Base-by-base conservation (phyloP, 1,284 basidiomycete genomes). In the Pseudozyma pruni region DNA sequence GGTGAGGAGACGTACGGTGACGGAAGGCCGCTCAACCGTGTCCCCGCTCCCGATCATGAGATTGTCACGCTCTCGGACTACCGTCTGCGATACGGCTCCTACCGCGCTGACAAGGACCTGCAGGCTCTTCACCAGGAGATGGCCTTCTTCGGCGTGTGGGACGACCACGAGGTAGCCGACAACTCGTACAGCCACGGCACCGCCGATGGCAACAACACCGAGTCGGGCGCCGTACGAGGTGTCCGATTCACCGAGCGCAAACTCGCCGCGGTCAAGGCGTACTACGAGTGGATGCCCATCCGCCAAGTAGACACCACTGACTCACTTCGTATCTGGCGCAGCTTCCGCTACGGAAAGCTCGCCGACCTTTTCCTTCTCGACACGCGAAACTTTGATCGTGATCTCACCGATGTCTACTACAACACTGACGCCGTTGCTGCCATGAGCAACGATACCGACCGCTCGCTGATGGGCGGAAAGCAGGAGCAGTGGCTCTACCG, bases 201-300 rank as follows among this genome's bases (percentile, higher is more conserved):
- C 7, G 86, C 88, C 3, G 83, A 89, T 71, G 87, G 87, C 11
- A 90, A 89, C 76, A 87, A 90, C 79, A 87, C 87, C 0, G 61
- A 84, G 13, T 74, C 81, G 1, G 88, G 88, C 14, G 66, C 46
- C 45, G 69, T 57, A n/a, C 55, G 61, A 2, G 74, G 72, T 13
- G 57, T 69, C 13, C 52, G 64, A 29, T 89, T 89, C 83, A 88
- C 87, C 5, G 88, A 89, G 72, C 82, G 89, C 39, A 89, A 89
- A 80, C 79, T 88, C 1, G 87, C 88, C 37, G 88, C 87, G 4
- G 86, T 89, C 29, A 85, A 85, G 27, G 88, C 88, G 0, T 90
- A 89, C 78, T 88, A 89, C 73, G 88, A 89, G 72, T 89, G 88
- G 88, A 87, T 90, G 84, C 89, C 89, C 14, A 88, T 90, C 58